phyloP scores from a whole-genome alignment of 768 basidiomycete species.

The Suillus weaverae region DNA sequence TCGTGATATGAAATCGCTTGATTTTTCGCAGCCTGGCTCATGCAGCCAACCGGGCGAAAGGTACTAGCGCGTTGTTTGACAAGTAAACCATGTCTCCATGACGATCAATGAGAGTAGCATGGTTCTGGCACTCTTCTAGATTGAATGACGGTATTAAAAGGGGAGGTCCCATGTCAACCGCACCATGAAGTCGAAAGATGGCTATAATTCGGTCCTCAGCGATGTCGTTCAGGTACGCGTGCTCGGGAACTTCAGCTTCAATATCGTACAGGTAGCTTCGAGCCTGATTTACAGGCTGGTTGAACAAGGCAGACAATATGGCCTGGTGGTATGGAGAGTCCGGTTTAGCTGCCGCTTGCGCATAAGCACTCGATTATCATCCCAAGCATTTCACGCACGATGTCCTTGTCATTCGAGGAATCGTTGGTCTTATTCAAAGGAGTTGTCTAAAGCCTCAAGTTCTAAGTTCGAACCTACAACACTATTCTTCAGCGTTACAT shows the following conservation, averaged over 20 bases:
- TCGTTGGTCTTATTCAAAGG: too few relatives aligned
- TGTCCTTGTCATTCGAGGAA: too few relatives aligned
- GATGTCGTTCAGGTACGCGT: constrained; percentile 67
- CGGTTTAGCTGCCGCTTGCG: constrained; percentile 50
- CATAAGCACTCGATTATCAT: too few relatives aligned
- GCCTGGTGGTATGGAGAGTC: constrained; percentile 81
- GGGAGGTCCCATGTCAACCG: constrained; percentile 83
- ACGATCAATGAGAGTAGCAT: constrained; percentile 76
- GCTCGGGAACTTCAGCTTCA: constrained; percentile 65
- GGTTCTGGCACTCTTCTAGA: constrained; percentile 59
- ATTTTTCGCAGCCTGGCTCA: constrained; percentile 64
- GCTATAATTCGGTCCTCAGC: constrained; percentile 75
- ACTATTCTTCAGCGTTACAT: too few relatives aligned
- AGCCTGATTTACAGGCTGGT: constrained; percentile 61
- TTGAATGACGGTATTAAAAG: constrained; percentile 72
- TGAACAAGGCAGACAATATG: constrained; percentile 77
- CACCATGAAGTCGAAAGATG: constrained; percentile 87
- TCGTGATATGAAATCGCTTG: constrained; percentile 79
- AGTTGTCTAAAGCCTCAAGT: too few relatives aligned
- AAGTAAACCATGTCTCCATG: constrained; percentile 76
- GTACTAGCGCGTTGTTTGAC: constrained; percentile 69
- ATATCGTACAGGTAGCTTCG: constrained; percentile 75
- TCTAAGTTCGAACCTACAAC: too few relatives aligned
- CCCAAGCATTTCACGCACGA: too few relatives aligned
- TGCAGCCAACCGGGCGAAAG: constrained; percentile 82